Base-by-base conservation (phyloP, 257 asterid species). In the Dorcoceras hygrometricum region DNA sequence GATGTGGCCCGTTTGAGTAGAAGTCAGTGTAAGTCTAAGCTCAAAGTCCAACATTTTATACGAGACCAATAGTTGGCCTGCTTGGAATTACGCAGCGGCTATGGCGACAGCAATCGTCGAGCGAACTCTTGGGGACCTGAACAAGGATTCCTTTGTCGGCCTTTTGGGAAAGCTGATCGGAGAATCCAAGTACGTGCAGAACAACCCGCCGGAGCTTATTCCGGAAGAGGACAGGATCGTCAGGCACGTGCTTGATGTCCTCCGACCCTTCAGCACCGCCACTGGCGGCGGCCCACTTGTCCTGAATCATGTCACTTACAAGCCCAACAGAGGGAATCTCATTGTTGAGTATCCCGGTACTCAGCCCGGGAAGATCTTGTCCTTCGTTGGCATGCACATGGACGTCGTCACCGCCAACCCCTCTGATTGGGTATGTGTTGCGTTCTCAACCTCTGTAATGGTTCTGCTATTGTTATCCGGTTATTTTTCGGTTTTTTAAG, bases 341-440 rank as follows among this genome's bases (percentile, higher is more conserved):
- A 87, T 92, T 63, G 98, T 92, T n/a, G 97, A 92, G 83, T 92
- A 86, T 46, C 98, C 97, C 2, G 98, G 98, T 59, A 86, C 95
- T 66, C 77, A 82, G 64, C 94, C 95, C 11, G 89, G 90, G 7
- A 86, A 82, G 62, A 51, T 90, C 73, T 39, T 93, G 75, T 93
- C 98, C 2, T 93, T 93, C 65, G 98, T 93, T 12, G 98, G 98
- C 14, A 93, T 93, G 98, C 98, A 93, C 67, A 93, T 93, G 98
- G 98, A 90, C 77, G 98, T 93, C 48, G 97, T 93, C 72, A 89
- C 98, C 48, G 97, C 98, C 7, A 88, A 84, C 62, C 96, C 94
- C 71, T 71, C 84, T 60, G 95, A 93, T 70, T 93, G 98, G 98
- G 98, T 91, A 71, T 50, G 70, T 64, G 62, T 22, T 32, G 22